Base-by-base conservation (phyloP, 2,329 filamentous ascomycete species). In the Sporothrix dimorphospora region DNA sequence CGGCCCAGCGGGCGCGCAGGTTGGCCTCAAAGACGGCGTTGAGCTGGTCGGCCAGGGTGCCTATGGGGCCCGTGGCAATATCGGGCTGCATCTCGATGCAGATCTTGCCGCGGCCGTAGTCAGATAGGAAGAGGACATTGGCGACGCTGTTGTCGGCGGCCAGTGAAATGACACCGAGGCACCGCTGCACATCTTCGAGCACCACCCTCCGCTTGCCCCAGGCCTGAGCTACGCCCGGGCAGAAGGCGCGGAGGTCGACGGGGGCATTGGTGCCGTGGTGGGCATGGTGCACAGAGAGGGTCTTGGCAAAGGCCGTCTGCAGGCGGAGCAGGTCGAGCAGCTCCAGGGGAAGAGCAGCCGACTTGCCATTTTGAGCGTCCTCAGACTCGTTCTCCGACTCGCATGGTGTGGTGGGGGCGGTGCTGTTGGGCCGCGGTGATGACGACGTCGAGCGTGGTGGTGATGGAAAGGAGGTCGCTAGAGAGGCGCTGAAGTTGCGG, bases 121-220 rank as follows among this genome's bases (percentile, higher is more conserved):
- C 79, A 30, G 78, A 77, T 27, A 84, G 78, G 71, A 82, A 81
- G 74, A 85, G 85, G 0, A 8, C 7, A 4, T 72, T 24, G 24
- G 27, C 21, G 9, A 53, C 27, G 30, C 21, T 40, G 49, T 19
- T 57, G 40, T 16, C 21, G 59, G 45, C 24, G 2, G n/a, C 12
- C 47, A n/a, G 19, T 2, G 47, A 42, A 47, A 77, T 73, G n/a
- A 94, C 81, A 66, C 90, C 91, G 27, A 94, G 80, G 74, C 90
- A 87, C 73, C 88, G 85, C 74, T 89, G 88, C 65, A 94, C 83
- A 76, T 94, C 92, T 53, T 89, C 87, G 0, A 87, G 81, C 0
- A 85, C 87, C 19, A 94, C 90, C 72, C 85, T 85, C 42, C 91
- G 86, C 81, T 92, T 93, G 73, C 91, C 90, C 92, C 92, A 94